These are phyloP conservation scores for Coemansia javaensis DNA, from an alignment of 192 early-diverging fungal species.

Conservation along the genomic window DNA sequence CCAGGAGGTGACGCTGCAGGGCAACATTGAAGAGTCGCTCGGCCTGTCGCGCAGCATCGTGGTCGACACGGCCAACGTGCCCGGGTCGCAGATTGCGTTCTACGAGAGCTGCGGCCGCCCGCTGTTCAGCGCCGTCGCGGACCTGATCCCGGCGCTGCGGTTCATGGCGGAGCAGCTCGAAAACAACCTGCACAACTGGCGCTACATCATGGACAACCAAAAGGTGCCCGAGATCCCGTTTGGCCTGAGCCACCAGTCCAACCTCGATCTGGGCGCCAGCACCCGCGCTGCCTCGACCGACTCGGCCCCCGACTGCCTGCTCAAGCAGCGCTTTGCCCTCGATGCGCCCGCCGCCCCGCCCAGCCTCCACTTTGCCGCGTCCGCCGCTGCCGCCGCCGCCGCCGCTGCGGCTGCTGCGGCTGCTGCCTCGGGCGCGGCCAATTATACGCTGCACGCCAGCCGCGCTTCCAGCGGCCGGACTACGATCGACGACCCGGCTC, in stretches of 20 bases:
- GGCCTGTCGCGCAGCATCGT: slow-evolving; percentile 53
- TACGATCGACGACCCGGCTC: neutral
- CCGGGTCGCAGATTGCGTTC: slow-evolving; percentile 46
- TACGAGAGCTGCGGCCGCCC: slow-evolving; percentile 49
- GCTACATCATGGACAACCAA: slow-evolving; percentile 40
- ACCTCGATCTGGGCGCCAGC: slow-evolving; percentile 38
- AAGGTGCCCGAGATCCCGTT: slow-evolving; percentile 46
- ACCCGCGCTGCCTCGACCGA: slow-evolving; percentile 46
- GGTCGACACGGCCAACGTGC: slow-evolving; percentile 34
- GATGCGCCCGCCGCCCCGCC: slow-evolving; percentile 3
- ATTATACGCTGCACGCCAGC: slow-evolving; percentile 38
- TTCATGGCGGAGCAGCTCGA: slow-evolving; percentile 47
- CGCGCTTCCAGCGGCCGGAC: neutral
- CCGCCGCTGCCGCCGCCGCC: slow-evolving; percentile 5
- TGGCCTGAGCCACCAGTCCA: slow-evolving; percentile 43
- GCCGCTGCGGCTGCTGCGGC: slow-evolving; percentile 9
- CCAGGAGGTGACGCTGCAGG: slow-evolving; percentile 65
- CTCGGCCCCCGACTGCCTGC: slow-evolving; percentile 47
- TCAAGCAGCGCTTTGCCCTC: slow-evolving; percentile 21
- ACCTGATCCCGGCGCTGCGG: slow-evolving; percentile 44
- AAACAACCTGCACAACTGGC: slow-evolving; percentile 51
- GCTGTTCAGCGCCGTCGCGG: slow-evolving; percentile 44
- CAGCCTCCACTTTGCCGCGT: slow-evolving; percentile 1
- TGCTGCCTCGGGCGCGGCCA: slow-evolving; percentile 15
- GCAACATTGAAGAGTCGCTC: slow-evolving; percentile 68